Evolutionary conservation across 2,329 filamentous ascomycete genomes (phyloP).

Genomic region (Diaporthe amygdali): DNA sequence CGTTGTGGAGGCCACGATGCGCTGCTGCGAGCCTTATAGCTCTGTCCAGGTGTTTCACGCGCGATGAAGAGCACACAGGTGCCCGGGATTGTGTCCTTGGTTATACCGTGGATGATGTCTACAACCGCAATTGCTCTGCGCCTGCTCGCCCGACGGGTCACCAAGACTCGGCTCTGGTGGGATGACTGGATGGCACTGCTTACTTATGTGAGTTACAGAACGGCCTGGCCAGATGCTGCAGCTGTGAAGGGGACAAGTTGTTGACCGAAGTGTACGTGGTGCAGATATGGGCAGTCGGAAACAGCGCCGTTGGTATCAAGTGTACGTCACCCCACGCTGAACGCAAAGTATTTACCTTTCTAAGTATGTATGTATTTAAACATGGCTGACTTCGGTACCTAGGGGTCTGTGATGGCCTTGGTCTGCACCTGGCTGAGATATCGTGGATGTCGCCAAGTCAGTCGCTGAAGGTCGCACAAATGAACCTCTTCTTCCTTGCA

Average conservation of each 20-base stretch:
- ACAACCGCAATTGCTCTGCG: background rate
- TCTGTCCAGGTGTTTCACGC: slow-evolving; percentile 11
- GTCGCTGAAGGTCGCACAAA: background rate
- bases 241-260: background rate
- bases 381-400: background rate
- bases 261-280: background rate
- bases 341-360: too few species aligned
- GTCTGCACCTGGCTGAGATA: background rate
- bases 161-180: slow-evolving; percentile 5
- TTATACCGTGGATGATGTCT: background rate
- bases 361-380: too few species aligned
- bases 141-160: background rate
- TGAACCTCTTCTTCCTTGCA: slow-evolving; percentile 1
- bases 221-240: background rate
- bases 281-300: background rate
- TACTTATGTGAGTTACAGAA: background rate
- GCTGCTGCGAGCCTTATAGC: slow-evolving; percentile 4
- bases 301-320: background rate
- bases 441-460: slow-evolving; percentile 7
- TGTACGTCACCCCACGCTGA: background rate
- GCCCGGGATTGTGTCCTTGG: slow-evolving; percentile 1
- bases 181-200: background rate
- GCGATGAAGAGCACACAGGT: slow-evolving; percentile 10
- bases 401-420: slow-evolving; percentile 8
- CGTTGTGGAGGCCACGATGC: background rate